phyloP scores from a whole-genome alignment of 305 asterid genomes.

The Solanum hybrid region DNA sequence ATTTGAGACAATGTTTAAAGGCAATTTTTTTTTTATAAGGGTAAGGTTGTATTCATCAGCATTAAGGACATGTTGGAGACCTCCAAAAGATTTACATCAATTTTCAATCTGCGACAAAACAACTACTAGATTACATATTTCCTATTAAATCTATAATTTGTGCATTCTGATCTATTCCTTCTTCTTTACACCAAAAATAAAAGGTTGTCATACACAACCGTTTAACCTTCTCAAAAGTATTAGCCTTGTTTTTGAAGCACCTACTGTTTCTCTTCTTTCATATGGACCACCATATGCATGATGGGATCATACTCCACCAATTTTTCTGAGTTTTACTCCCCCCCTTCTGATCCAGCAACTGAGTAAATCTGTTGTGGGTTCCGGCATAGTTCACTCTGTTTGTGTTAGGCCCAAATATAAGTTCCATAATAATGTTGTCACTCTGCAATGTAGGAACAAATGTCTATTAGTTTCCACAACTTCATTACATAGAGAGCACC shows the following conservation, averaged over 20 bases:
- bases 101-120: neutral
- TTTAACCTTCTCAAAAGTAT: neutral
- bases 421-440: neutral
- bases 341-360: neutral
- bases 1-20: neutral
- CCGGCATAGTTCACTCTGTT: neutral
- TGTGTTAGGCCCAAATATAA: neutral
- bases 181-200: neutral
- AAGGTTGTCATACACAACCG: neutral
- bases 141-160: neutral
- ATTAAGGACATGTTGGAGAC: neutral
- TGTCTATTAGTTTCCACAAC: neutral
- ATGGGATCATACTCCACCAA: neutral
- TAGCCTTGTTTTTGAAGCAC: neutral
- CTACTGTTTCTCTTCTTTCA: neutral
- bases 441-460: neutral
- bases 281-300: neutral
- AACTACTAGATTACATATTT: neutral
- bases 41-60: neutral
- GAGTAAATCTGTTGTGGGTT: neutral
- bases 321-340: neutral
- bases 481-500: neutral
- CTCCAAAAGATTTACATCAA: neutral
- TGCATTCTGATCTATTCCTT: neutral
- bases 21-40: neutral